Conservation (phyloP, 176 grass and related monocot species). For the Olyra latifolia region DNA sequence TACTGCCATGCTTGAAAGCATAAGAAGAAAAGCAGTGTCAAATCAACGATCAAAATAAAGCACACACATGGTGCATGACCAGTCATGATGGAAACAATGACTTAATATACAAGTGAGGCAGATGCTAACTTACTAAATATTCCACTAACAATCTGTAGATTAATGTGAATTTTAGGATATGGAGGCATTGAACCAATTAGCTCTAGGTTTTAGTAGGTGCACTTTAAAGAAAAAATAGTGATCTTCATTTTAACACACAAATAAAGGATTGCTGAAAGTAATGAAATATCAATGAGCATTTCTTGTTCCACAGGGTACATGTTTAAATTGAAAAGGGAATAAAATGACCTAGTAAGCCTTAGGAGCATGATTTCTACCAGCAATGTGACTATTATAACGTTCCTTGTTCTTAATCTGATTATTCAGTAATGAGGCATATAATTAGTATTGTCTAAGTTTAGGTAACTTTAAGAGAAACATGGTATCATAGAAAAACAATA, state of each 20-base stretch:
- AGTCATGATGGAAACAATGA: neutral
- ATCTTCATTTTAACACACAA: neutral
- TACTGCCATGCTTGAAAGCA: slow-evolving; percentile 77
- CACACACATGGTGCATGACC: neutral
- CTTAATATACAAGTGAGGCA: neutral
- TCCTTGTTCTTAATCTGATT: neutral
- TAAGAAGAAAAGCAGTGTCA: slow-evolving; percentile 27
- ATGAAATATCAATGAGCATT: neutral
- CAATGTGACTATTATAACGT: neutral
- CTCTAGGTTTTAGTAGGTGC: neutral
- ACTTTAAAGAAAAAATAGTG: neutral
- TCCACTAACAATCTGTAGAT: neutral
- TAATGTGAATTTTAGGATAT: neutral
- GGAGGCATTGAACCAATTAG: neutral
- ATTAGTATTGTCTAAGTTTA: neutral
- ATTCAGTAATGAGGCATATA: neutral
- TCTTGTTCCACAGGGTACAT: neutral
- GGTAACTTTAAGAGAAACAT: neutral
- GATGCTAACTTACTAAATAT: neutral
- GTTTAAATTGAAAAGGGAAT: neutral
- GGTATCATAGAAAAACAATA: neutral
- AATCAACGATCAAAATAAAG: neutral
- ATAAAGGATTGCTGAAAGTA: neutral
- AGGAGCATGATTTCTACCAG: neutral
- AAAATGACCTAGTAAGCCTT: neutral